A percentile compares a stretch with the other conserved stretches of the same genome.
Evolutionary conservation across 2,329 filamentous ascomycete genomes (phyloP).

Genomic region (Calonectria hawksworthii): DNA sequence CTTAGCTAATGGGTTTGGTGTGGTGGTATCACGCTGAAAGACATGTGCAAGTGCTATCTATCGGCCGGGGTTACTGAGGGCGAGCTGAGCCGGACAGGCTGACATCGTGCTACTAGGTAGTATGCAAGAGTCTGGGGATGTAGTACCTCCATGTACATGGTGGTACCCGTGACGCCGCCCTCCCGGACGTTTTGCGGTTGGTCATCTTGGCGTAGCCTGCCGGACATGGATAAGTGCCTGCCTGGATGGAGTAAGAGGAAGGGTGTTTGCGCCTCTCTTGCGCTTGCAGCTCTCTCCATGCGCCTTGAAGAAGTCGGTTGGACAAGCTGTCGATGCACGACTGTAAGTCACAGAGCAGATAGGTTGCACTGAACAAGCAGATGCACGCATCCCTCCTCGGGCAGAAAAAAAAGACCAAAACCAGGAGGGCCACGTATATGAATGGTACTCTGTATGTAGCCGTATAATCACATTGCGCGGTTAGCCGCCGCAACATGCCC

Average conservation of each 20-base stretch:
- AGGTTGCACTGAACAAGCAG: neutral
- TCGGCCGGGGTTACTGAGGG: neutral
- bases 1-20: conserved; percentile 12
- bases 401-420: neutral
- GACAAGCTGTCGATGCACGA: neutral
- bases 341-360: neutral
- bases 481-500: neutral
- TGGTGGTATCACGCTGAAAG: conserved; percentile 11
- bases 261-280: neutral
- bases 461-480: neutral
- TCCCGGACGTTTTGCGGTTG: neutral
- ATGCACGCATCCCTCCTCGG: neutral
- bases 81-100: conserved; percentile 1
- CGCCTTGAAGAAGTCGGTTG: neutral
- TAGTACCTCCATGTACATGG: conserved; percentile 2
- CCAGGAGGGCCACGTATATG: neutral
- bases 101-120: neutral
- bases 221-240: neutral
- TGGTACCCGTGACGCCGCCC: conserved; percentile 7
- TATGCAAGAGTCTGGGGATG: neutral
- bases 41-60: conserved; percentile 13
- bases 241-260: neutral
- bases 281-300: neutral
- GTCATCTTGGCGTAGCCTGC: conserved; percentile 3
- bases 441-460: neutral